Base-by-base conservation (phyloP, 352 stramenopile genomes). In the Phytophthora hybrid region DNA sequence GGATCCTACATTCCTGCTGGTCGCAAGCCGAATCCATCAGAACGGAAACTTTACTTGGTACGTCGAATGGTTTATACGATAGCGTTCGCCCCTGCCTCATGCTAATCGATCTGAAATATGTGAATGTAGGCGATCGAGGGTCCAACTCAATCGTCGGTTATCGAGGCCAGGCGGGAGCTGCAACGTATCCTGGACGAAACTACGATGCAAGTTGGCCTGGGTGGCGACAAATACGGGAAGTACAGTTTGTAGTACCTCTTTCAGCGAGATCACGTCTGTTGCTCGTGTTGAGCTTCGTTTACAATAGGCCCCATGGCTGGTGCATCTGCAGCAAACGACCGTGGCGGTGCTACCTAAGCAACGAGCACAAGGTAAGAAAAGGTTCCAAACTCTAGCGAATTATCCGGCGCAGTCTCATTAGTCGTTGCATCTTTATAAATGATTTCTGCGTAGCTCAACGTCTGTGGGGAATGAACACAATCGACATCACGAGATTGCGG, bases 11-110 rank as follows among this genome's bases (percentile, higher is more conserved):
- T 97, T 19, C 85, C 93, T 55, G 83, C 92, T 9, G 94, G 94
- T 8, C 92, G 89, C 44, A 96, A 94, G 49, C 85, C 93, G 8
- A 91, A 93, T 52, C 79, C 87, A 4, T 93, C 90, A 34, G 90
- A 98, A 74, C 83, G 89, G 34, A 96, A 95, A 66, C 75, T 98
- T 13, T 96, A 97, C 65, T 74, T 98, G 78, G 84, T 97, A 88
- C 66, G 83, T 86, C 31, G 54, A 41, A 41, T 6, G 21, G 1
- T 57, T 39, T 2, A 13, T 66, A 29, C 11, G 66, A 34, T 26
- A 53, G 18, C 4, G 14, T 16, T 16, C 57, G 16, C 9, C 14
- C 13, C 34, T 21, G 34, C 13, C 34, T 29, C 21, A 19, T 9
- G 23, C 49, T 74, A 60, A 72, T 47, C 56, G 44, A 44, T 41